phyloP scores from a whole-genome alignment of 192 early-diverging fungal species.

The Irineochytrium annulatum region DNA sequence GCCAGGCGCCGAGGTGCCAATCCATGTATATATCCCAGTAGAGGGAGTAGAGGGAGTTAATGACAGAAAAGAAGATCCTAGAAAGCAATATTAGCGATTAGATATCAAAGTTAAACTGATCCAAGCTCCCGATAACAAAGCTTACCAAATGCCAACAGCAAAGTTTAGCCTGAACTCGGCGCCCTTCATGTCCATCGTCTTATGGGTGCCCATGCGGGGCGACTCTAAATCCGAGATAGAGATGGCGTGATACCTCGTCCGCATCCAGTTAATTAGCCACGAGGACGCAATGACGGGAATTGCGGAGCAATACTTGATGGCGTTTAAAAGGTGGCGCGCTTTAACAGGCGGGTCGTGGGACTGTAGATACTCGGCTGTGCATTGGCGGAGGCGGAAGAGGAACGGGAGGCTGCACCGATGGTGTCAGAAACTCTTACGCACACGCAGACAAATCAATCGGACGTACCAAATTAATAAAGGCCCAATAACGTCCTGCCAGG shows the following conservation, averaged over 20 bases:
- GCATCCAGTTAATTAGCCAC: conserved; percentile 38
- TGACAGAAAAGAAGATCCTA: conserved; percentile 59
- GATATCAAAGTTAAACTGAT: conserved; percentile 12
- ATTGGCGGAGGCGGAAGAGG: conserved; percentile 74
- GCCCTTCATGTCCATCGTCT: conserved; percentile 9
- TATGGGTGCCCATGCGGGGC: neutral
- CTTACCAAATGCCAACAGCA: conserved; percentile 50
- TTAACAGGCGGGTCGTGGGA: conserved; percentile 44
- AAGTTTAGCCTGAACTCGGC: conserved; percentile 26
- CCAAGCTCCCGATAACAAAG: neutral
- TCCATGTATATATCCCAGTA: conserved; percentile 96
- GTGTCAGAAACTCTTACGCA: conserved; percentile 39
- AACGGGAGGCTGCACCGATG: conserved; percentile 60
- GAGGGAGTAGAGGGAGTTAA: conserved; percentile 90
- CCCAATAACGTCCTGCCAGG: conserved; percentile 39
- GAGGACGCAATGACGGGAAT: conserved; percentile 64
- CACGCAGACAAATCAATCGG: neutral
- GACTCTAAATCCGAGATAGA: neutral
- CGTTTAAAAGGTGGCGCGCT: conserved; percentile 82
- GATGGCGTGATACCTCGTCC: conserved; percentile 14
- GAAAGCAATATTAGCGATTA: neutral
- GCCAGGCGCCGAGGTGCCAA: conserved; percentile 79
- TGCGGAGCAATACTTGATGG: conserved; percentile 84
- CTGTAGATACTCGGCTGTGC: conserved; percentile 66
- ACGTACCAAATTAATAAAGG: conserved; percentile 68